phyloP scores from a whole-genome alignment of 2,329 filamentous ascomycete genomes.

The Keithomyces neogunnii region DNA sequence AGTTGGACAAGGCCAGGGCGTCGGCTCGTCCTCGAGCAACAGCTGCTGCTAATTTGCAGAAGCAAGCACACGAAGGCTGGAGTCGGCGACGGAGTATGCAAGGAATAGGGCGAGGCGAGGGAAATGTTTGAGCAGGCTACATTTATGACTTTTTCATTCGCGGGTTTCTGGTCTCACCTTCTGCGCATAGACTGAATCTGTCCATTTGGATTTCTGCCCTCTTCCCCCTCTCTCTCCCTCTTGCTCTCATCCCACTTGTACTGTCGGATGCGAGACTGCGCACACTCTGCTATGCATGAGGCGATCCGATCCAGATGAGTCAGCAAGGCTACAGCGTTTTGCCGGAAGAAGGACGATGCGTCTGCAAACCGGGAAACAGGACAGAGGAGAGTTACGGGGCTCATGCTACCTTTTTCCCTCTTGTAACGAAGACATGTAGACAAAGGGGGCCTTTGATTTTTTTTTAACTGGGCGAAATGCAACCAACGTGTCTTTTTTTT shows the following conservation, averaged over 20 bases:
- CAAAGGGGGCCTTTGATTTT: not conserved
- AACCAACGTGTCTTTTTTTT: not conserved
- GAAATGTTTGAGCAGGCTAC: constrained; percentile 20
- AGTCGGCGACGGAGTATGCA: constrained; percentile 3
- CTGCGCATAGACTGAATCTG: constrained; percentile 28
- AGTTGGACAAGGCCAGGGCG: constrained; percentile 88
- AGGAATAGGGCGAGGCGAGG: constrained; percentile 13
- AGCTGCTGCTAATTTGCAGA: constrained; percentile 71
- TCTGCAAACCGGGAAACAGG: not conserved
- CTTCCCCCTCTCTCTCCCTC: constrained; percentile 10
- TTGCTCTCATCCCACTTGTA: constrained; percentile 5
- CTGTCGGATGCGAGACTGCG: constrained; percentile 8
- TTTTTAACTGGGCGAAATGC: not conserved
- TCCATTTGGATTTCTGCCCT: constrained; percentile 23
- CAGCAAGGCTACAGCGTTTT: not conserved
- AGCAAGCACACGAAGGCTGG: not conserved
- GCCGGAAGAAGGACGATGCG: not conserved
- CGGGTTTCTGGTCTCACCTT: constrained; percentile 14
- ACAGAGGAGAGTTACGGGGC: not conserved
- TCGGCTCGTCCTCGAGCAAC: constrained; percentile 76
- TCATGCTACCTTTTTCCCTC: not conserved
- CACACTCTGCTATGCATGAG: constrained; percentile 11
- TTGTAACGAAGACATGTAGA: constrained; percentile 1
- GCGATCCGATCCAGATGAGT: constrained; percentile 3
- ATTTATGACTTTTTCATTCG: constrained; percentile 8